A percentile compares a stretch with the other conserved stretches of the same genome.
Evolutionary conservation across 345 rosid genomes (phyloP).

Genomic region (Camelina hispida): DNA sequence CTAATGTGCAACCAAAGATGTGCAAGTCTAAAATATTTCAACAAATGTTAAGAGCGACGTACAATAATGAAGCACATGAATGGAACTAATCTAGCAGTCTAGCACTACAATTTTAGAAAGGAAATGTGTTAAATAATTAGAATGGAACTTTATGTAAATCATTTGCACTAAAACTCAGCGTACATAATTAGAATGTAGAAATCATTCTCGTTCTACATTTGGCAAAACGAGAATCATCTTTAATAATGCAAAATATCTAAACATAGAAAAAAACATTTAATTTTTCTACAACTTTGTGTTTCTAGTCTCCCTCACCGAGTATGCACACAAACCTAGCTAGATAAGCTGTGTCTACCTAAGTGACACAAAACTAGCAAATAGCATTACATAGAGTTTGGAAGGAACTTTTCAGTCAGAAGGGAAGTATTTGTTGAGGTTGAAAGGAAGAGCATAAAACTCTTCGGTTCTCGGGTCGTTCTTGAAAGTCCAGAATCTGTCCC

Average conservation of each 20-base stretch:
- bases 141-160: neutral
- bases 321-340: slow-evolving; percentile 9
- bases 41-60: too few species aligned
- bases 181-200: too few species aligned
- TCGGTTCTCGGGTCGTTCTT: slow-evolving; percentile 71
- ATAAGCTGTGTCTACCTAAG: slow-evolving; percentile 13
- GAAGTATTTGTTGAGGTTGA: slow-evolving; percentile 87
- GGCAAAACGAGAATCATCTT: neutral
- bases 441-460: slow-evolving; percentile 92
- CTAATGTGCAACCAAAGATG: too few species aligned
- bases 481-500: slow-evolving; percentile 83
- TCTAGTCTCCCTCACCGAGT: slow-evolving; percentile 25
- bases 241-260: neutral
- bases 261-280: slow-evolving; percentile 19
- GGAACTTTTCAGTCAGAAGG: slow-evolving; percentile 64
- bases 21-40: too few species aligned
- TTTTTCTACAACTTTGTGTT: slow-evolving; percentile 3
- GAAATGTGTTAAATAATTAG: too few species aligned
- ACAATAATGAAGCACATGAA: too few species aligned
- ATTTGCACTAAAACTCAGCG: neutral
- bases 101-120: too few species aligned
- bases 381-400: neutral
- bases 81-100: too few species aligned
- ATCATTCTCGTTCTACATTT: slow-evolving; percentile 9
- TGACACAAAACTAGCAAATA: neutral